Evolutionary conservation across 495 filamentous ascomycete species (phyloP), one percentile per base, ranked within the genome.

Genomic region (Aspergillus mulundensis): DNA sequence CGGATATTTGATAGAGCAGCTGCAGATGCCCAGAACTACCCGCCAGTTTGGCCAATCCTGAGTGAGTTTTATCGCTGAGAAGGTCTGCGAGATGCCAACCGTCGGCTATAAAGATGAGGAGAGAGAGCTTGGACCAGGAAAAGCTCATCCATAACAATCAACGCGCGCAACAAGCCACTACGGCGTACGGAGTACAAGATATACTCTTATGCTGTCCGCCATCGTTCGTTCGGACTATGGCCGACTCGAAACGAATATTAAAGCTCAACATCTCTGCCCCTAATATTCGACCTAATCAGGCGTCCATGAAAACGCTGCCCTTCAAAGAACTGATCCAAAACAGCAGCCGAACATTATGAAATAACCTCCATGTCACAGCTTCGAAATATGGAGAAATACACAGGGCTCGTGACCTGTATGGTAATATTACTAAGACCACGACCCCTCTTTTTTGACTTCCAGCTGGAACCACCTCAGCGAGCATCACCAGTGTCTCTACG

Each of bases 361-460:
- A 36, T 3, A 14, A 10, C 32, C 32, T 36, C 32, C 32, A 36
- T 36, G 32, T 36, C 11, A 36, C 32, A 36, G 32, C 32, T 36
- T 36, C 32, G n/a, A 36, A 8, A 6, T 2, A 10, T 14, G 32
- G 11, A 36, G 32, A 36, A 36, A 10, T 36, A 36, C 11, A 28
- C 32, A 6, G 32, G 32, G 32, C 25, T 14, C 49, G 38, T 51
- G 49, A 41, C 49, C 49, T 40, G 20, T 2, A 36, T 51, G 41
- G 12, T 41, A 5, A 36, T 51, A 39, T 25, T 3, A 28, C 25
- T 8, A n/a, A 24, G 21, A 51, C 49, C 6, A 7, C 28, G 18
- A 51, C 49, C 49, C 49, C 49, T 51, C 49, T 51, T 51, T 50
- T 51, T 51, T 51, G 34, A 51, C 49, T 51, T 25, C 38, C 23